Percentiles rank a stretch among this genome's conserved stretches.
Evolutionary conservation across 208 protist species (phyloP).

Genomic region (Trypanosoma melophagium): DNA sequence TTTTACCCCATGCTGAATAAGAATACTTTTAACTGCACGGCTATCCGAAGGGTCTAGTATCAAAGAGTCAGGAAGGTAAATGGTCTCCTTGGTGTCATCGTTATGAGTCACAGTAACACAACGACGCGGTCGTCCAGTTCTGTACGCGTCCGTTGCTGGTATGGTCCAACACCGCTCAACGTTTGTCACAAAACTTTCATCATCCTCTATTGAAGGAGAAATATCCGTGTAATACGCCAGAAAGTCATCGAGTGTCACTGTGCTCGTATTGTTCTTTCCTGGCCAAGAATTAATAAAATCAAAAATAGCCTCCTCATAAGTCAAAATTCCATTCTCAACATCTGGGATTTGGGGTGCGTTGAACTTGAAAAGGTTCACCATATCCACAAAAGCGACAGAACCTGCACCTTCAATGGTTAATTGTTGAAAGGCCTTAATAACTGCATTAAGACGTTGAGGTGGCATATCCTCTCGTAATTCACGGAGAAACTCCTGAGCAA

Average conservation of each 20-base stretch:
- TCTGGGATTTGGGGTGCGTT: conserved; percentile 69
- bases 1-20: conserved; percentile 62
- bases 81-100: conserved; percentile 56
- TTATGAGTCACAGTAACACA: conserved; percentile 60
- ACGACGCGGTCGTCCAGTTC: conserved; percentile 41
- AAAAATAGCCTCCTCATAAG: conserved; percentile 64
- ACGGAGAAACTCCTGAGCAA: conserved; percentile 73
- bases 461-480: conserved; percentile 81
- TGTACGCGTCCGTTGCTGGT: conserved; percentile 63
- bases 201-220: conserved; percentile 67
- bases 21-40: conserved; percentile 48
- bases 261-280: conserved; percentile 59
- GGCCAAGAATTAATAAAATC: conserved; percentile 86
- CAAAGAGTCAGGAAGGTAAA: conserved; percentile 69
- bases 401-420: conserved; percentile 79
- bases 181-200: conserved; percentile 79
- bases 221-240: conserved; percentile 91
- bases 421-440: conserved; percentile 67
- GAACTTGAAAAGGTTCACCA: conserved; percentile 64
- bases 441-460: conserved; percentile 47
- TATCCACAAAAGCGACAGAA: conserved; percentile 71
- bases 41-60: conserved; percentile 50
- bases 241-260: conserved; percentile 80
- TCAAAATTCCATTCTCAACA: conserved; percentile 60
- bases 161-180: conserved; percentile 76